Conservation (phyloP, 768 basidiomycete species). For the Boletus vinaceobasis region DNA sequence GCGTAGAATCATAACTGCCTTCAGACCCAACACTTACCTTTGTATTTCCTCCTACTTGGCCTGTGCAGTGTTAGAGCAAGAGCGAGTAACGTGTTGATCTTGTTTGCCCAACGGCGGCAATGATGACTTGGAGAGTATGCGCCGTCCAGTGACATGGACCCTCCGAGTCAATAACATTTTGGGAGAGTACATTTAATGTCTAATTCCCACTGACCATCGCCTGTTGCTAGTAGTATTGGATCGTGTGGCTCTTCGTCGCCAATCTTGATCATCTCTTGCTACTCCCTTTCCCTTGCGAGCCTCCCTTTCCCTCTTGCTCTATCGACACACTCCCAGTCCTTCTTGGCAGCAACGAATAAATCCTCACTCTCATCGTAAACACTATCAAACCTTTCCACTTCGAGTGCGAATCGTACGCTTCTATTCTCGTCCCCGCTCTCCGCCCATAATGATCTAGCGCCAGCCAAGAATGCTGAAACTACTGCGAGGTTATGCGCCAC, state of each 20-base stretch:
- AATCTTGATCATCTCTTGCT: slow-evolving; percentile 14
- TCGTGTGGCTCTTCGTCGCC: neutral
- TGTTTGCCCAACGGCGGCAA: neutral
- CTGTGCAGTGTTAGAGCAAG: neutral
- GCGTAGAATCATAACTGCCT: slow-evolving; percentile 16
- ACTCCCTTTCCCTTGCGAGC: slow-evolving; percentile 59
- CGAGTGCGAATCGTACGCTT: slow-evolving; percentile 34
- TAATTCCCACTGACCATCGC: neutral
- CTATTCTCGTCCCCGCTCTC: neutral
- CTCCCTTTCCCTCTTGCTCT: slow-evolving; percentile 72
- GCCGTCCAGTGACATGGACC: too few species aligned
- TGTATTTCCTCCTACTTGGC: neutral
- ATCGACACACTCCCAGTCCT: slow-evolving; percentile 64
- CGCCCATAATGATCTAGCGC: slow-evolving; percentile 43
- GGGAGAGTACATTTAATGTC: neutral
- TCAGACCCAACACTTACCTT: slow-evolving; percentile 3
- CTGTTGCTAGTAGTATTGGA: neutral
- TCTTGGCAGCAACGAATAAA: slow-evolving; percentile 51
- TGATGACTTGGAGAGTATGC: neutral
- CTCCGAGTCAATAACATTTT: neutral
- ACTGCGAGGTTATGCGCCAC: slow-evolving; percentile 73
- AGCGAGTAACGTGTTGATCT: neutral
- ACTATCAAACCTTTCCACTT: slow-evolving; percentile 48
- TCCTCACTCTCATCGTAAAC: slow-evolving; percentile 47
- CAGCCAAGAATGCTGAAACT: slow-evolving; percentile 59